Base-by-base conservation (phyloP, 1,284 basidiomycete genomes). In the Apiotrichum gamsii region DNA sequence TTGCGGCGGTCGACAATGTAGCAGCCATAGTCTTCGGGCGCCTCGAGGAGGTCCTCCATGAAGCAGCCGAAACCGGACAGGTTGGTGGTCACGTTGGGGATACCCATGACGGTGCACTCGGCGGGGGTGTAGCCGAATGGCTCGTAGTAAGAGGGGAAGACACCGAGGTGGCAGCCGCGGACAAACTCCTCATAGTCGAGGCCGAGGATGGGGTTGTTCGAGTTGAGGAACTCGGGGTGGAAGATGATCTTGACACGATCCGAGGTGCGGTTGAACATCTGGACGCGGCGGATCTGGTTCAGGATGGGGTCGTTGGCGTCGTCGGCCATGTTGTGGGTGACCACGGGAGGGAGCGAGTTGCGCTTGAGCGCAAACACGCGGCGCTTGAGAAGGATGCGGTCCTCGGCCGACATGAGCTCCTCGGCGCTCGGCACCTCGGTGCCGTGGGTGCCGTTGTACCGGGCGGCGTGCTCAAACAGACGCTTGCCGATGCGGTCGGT, bases 111-210 rank as follows among this genome's bases (percentile, higher is more conserved):
- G 16, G 78, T 79, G 69, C 78, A 79, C 64, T 79, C 78, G 45
- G 78, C 78, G 4, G 77, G 77, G n/a, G 77, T 79, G 67, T 76
- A 75, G 45, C 70, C 71, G 61, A 71, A 73, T 8, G 71, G 71
- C 59, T 73, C 71, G 55, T 73, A 80, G 69, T 97, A 98, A 60
- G 87, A 90, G 2, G 94, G 91, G 81, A 98, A 97, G 31, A 97
- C 93, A 52, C 94, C 94, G 51, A 98, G 75, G 76, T 97, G 94
- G 69, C 94, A 97, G 3, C 94, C 94, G 57, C 94, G 79, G 14
- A 97, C 94, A 67, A 98, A 98, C 75, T 98, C 94, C 72, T 98
- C 94, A 69, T 98, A 98, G 71, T 98, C 94, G 54, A 98, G 78
- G 2, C 91, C 91, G 19, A 98, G 76, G 49, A 97, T 95, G 0